Evolutionary conservation across 2,329 filamentous ascomycete genomes (phyloP), one percentile per base, ranked within the genome.

Genomic region (Monilinia vaccinii-corymbosi): DNA sequence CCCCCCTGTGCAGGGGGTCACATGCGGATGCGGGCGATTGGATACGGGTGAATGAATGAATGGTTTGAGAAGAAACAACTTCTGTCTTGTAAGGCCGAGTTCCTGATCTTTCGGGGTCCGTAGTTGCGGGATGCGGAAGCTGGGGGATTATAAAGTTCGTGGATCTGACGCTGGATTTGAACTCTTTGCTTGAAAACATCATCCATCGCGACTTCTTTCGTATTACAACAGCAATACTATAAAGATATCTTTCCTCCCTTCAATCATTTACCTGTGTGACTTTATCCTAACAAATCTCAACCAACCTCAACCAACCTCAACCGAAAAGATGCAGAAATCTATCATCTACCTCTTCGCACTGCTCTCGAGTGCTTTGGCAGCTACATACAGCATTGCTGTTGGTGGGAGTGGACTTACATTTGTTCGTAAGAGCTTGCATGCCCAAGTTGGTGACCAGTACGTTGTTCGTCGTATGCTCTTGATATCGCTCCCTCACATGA

Each of bases 371-470:
- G 49, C 44, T 1, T 14, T 47, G 32, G 60, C 46, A 14, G 56
- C 63, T 45, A 76, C 70, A 10, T 79, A 85, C 42, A 84, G 88
- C 68, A 81, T 86, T 61, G 81, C 90, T 58, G 80, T 82, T 63
- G 88, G 91, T 60, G 81, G 81, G 63, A 64, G 61, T n/a, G 42
- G 32, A 14, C 32, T 87, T 61, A 79, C 76, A 61, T 92, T 84
- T 78, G 82, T 75, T 64, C 89, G 89, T 40, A 78, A 87, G 66
- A 84, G 80, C 69, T 72, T 92, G 71, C 77, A 76, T 64, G 88
- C 85, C 42, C 71, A 75, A 23, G 74, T 77, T 3, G 89, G 89
- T 64, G 78, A 81, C 46, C 16, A 16, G 57, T 60, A 40, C 1
- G 57, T 60, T 23, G 1, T 25, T 5, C 67, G 79, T 83, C 75